Conservation (phyloP, 2,329 filamentous ascomycete species). For the Neofusicoccum cordaticola region DNA sequence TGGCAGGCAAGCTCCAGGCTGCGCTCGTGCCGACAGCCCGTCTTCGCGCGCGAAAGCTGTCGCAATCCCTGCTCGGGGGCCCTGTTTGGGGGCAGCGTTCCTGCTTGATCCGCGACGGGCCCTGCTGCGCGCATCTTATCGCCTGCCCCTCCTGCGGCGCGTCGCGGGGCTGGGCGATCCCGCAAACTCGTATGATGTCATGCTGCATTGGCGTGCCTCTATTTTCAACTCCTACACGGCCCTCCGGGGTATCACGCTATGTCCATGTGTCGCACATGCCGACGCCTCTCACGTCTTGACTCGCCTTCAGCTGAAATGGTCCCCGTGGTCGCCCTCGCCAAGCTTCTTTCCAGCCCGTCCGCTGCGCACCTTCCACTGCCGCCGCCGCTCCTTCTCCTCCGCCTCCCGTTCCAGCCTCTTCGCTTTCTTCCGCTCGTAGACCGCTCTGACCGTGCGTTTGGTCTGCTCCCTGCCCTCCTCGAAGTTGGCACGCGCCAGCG, state of each 20-base stretch:
- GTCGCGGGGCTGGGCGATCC: slow-evolving; percentile 9
- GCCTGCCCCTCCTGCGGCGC: slow-evolving; percentile 7
- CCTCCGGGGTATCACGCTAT: slow-evolving; percentile 7
- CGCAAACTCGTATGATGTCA: slow-evolving; percentile 1
- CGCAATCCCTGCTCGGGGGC: background rate
- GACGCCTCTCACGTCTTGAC: slow-evolving; percentile 6
- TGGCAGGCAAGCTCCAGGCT: background rate
- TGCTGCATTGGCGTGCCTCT: slow-evolving; percentile 10
- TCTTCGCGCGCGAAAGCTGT: background rate
- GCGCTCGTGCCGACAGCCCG: background rate
- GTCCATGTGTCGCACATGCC: slow-evolving; percentile 1
- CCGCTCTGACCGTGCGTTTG: slow-evolving; percentile 73
- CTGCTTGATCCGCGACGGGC: slow-evolving; percentile 8
- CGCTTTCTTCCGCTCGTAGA: slow-evolving; percentile 88
- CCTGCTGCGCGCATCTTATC: slow-evolving; percentile 3
- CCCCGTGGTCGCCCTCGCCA: slow-evolving; percentile 54
- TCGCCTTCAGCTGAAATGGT: slow-evolving; percentile 60
- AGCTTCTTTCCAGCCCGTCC: slow-evolving; percentile 53
- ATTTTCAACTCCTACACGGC: background rate
- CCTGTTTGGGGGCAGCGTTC: background rate
- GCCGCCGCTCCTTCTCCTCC: slow-evolving; percentile 37
- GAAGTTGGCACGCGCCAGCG: slow-evolving; percentile 82
- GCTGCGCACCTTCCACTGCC: slow-evolving; percentile 42
- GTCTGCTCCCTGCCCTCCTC: slow-evolving; percentile 77
- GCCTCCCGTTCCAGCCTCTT: slow-evolving; percentile 55